Conservation (phyloP, 192 early-diverging fungal genomes). For the Rhizoclosmatium globosum region DNA sequence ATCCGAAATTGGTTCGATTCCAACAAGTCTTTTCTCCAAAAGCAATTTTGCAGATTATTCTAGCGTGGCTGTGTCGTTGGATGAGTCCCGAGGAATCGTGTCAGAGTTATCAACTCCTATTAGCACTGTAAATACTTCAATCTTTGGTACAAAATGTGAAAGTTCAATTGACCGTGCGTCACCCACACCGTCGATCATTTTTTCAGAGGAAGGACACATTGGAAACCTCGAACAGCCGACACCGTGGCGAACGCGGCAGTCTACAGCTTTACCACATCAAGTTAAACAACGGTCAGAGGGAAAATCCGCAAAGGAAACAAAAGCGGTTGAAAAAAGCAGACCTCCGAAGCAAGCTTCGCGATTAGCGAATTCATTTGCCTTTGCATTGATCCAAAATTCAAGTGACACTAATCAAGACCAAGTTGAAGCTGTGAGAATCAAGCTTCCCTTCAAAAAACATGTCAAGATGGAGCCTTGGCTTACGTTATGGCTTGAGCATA, state of each 20-base stretch:
- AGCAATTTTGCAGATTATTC: not conserved
- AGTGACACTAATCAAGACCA: not conserved
- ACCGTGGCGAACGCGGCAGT: not conserved
- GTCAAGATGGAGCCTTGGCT: constrained; percentile 9
- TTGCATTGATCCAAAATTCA: not conserved
- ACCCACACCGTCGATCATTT: not conserved
- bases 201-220: not conserved
- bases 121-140: not conserved
- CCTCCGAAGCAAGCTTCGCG: not conserved
- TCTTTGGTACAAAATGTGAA: not conserved
- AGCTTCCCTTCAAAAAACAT: constrained; percentile 20
- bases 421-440: not conserved
- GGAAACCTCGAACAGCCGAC: not conserved
- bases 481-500: not conserved
- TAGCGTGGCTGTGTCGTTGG: too few relatives aligned
- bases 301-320: not conserved
- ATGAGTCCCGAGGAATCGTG: too few relatives aligned
- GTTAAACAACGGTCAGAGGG: too few relatives aligned
- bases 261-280: not conserved
- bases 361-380: not conserved
- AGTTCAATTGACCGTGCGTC: not conserved
- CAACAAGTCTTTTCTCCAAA: not conserved
- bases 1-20: not conserved
- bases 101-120: not conserved
- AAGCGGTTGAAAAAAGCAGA: not conserved